Evolutionary conservation across 805 yeast species (phyloP).

Genomic region (Pichia cabralensis): DNA sequence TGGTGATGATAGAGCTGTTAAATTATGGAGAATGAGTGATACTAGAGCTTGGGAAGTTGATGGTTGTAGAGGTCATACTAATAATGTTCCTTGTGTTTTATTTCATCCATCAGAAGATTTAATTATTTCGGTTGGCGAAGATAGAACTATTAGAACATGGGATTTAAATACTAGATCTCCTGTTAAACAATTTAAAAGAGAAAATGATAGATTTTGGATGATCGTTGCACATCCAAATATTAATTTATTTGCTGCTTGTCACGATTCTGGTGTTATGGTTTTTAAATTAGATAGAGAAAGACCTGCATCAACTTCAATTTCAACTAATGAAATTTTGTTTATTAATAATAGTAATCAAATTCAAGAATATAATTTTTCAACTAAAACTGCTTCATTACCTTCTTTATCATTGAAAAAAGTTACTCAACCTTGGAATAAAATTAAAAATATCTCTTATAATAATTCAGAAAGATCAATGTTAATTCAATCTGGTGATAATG

Average conservation of each 20-base stretch:
- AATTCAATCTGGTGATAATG: slow-evolving; percentile 69
- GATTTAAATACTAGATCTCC: slow-evolving; percentile 90
- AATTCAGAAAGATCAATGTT: slow-evolving; percentile 85
- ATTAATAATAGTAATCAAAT: slow-evolving; percentile 81
- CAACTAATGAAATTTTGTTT: slow-evolving; percentile 60
- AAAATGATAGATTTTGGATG: slow-evolving; percentile 90
- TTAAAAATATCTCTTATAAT: slow-evolving; percentile 78
- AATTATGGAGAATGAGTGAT: slow-evolving; percentile 96
- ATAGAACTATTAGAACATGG: slow-evolving; percentile 94
- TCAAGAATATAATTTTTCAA: slow-evolving; percentile 63
- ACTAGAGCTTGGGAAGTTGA: slow-evolving; percentile 99
- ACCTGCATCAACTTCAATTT: slow-evolving; percentile 59
- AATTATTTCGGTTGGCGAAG: slow-evolving; percentile 90
- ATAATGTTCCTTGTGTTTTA: slow-evolving; percentile 77
- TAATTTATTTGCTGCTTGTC: slow-evolving; percentile 92
- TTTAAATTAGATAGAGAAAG: slow-evolving; percentile 96
- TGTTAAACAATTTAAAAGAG: slow-evolving; percentile 89
- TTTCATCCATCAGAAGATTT: slow-evolving; percentile 93
- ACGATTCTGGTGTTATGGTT: slow-evolving; percentile 95
- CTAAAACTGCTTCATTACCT: slow-evolving; percentile 60
- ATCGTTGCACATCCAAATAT: slow-evolving; percentile 81
- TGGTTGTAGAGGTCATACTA: slow-evolving; percentile 95
- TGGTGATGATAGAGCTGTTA: slow-evolving; percentile 91
- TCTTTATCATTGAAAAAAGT: slow-evolving; percentile 74
- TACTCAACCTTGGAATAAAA: slow-evolving; percentile 79